Evolutionary conservation across 2,329 filamentous ascomycete species (phyloP).

Genomic region (Colletotrichum musicola): DNA sequence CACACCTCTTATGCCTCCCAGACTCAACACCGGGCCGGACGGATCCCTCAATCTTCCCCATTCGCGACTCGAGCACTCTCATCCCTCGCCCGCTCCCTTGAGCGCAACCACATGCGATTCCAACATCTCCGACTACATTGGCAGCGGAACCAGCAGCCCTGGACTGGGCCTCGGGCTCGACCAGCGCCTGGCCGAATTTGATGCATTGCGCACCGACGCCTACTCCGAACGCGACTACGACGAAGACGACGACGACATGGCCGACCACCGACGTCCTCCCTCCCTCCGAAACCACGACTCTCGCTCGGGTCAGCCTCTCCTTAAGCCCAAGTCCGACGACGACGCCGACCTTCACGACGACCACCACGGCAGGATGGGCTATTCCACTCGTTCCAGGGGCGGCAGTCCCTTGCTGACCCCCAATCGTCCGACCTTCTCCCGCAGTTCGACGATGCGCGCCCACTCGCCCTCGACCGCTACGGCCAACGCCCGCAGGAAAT

Average conservation of each 20-base stretch:
- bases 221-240: slow-evolving; percentile 49
- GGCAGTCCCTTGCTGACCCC: slow-evolving; percentile 37
- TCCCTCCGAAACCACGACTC: slow-evolving; percentile 61
- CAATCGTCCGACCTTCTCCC: slow-evolving; percentile 47
- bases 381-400: slow-evolving; percentile 35
- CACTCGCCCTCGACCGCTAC: slow-evolving; percentile 64
- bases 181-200: slow-evolving; percentile 38
- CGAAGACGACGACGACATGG: slow-evolving; percentile 55
- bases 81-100: slow-evolving; percentile 22
- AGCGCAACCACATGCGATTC: slow-evolving; percentile 38
- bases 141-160: slow-evolving; percentile 35
- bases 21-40: slow-evolving; percentile 35
- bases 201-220: slow-evolving; percentile 40
- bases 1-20: slow-evolving; percentile 38
- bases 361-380: slow-evolving; percentile 37
- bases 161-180: slow-evolving; percentile 30
- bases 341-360: slow-evolving; percentile 45
- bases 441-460: slow-evolving; percentile 80
- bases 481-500: slow-evolving; percentile 78
- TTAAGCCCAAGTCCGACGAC: slow-evolving; percentile 50
- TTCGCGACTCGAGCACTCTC: slow-evolving; percentile 18
- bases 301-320: slow-evolving; percentile 57
- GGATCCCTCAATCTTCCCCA: slow-evolving; percentile 36
- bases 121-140: slow-evolving; percentile 39
- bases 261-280: slow-evolving; percentile 59